These are phyloP conservation scores for Arthroderma uncinatum DNA, from an alignment of 2,329 filamentous ascomycete species.

Conservation along the genomic window DNA sequence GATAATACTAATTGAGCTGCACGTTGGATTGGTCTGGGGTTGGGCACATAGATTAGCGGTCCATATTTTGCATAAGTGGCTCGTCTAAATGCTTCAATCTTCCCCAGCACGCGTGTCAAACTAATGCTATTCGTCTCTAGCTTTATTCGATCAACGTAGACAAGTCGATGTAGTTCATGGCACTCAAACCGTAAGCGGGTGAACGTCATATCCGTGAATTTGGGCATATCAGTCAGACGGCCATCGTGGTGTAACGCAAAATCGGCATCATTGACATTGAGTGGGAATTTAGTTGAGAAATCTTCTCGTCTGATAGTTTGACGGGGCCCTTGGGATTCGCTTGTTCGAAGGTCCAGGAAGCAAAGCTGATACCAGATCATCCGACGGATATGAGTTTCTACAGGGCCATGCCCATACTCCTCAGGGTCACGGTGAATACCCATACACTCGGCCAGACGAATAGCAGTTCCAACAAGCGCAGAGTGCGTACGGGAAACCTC, in stretches of 20 bases:
- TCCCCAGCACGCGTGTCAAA: slow-evolving; percentile 53
- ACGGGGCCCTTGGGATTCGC: slow-evolving; percentile 61
- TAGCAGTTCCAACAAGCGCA: slow-evolving; percentile 58
- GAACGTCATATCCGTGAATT: slow-evolving; percentile 59
- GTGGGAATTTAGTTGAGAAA: slow-evolving; percentile 60
- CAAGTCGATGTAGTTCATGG: slow-evolving; percentile 58
- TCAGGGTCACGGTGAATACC: slow-evolving; percentile 61
- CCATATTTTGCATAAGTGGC: slow-evolving; percentile 56
- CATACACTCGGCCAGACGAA: slow-evolving; percentile 67
- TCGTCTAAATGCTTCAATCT: slow-evolving; percentile 57
- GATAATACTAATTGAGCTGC: slow-evolving; percentile 55
- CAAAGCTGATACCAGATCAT: slow-evolving; percentile 69
- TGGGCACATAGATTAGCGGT: slow-evolving; percentile 47
- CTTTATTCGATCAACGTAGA: slow-evolving; percentile 58
- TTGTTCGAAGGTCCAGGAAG: slow-evolving; percentile 63
- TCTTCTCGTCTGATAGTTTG: slow-evolving; percentile 62
- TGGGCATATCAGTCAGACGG: slow-evolving; percentile 37
- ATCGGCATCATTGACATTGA: slow-evolving; percentile 58
- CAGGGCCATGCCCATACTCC: slow-evolving; percentile 51
- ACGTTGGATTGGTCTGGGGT: slow-evolving; percentile 46
- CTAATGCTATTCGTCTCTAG: slow-evolving; percentile 52
- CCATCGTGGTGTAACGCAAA: slow-evolving; percentile 37
- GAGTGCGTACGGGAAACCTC: slow-evolving; percentile 65
- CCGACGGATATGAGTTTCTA: slow-evolving; percentile 61
- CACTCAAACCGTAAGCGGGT: slow-evolving; percentile 59